Percentiles rank a stretch among this genome's conserved stretches.
Evolutionary conservation across 306 rosid species (phyloP).

Genomic region (Arachis stenosperma): DNA sequence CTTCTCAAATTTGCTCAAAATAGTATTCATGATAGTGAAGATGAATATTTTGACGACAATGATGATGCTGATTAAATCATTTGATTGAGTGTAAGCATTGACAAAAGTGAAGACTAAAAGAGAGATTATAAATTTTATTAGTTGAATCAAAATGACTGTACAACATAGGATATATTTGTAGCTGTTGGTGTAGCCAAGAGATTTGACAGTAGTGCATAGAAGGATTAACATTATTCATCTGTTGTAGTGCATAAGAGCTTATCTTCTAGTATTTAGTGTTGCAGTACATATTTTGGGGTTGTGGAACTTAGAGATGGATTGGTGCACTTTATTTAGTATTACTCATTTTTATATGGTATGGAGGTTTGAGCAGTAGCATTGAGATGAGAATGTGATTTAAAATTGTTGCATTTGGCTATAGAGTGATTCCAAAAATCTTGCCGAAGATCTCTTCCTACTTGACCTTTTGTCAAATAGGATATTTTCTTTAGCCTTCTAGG

Average conservation of each 20-base stretch:
- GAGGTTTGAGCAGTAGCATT: conserved; percentile 4
- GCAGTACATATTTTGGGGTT: background rate
- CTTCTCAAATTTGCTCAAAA: no score
- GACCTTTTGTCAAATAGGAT: background rate
- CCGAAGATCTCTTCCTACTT: conserved; percentile 6
- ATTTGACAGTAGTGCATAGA: background rate
- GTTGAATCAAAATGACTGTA: no score
- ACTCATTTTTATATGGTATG: conserved; percentile 3
- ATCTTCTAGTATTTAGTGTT: conserved; percentile 1
- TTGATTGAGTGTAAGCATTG: no score
- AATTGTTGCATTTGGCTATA: conserved; percentile 15
- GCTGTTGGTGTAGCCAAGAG: no score
- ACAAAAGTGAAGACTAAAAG: no score
- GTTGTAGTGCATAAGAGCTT: background rate
- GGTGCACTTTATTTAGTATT: background rate
- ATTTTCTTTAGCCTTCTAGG: background rate
- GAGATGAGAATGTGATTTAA: background rate
- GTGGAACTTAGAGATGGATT: conserved; percentile 2
- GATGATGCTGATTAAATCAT: no score
- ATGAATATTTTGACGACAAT: no score
- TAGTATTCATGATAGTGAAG: no score
- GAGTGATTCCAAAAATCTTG: background rate
- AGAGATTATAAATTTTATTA: no score
- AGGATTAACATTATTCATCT: conserved; percentile 2
- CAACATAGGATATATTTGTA: no score